A percentile compares a stretch with the other conserved stretches of the same genome.
Conservation (phyloP, 768 basidiomycete genomes). For the Termitomyces sp. region DNA sequence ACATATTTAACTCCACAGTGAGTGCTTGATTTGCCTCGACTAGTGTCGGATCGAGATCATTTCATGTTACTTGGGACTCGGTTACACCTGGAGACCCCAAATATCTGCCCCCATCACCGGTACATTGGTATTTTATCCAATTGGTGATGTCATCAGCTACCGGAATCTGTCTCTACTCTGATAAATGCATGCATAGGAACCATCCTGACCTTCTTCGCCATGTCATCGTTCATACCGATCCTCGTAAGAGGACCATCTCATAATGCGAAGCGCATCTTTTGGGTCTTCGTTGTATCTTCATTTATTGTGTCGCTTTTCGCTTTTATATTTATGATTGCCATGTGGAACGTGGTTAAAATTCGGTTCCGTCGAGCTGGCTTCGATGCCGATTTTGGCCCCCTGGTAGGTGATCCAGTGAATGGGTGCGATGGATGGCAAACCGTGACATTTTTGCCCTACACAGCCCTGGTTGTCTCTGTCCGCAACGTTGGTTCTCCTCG, state of each 20-base stretch:
- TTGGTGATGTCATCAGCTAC: slow-evolving; percentile 17
- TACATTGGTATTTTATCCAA: slow-evolving; percentile 30
- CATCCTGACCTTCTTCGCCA: slow-evolving; percentile 22
- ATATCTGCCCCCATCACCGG: slow-evolving; percentile 27
- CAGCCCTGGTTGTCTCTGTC: slow-evolving; percentile 33
- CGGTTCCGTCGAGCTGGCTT: slow-evolving; percentile 28
- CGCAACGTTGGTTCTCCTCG: slow-evolving; percentile 23
- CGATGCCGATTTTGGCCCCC: slow-evolving; percentile 27
- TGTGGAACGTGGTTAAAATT: slow-evolving; percentile 25
- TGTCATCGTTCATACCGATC: slow-evolving; percentile 24
- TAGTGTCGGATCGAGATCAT: not conserved
- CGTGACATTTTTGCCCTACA: not conserved
- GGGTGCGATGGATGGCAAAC: not conserved
- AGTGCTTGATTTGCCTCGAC: not conserved
- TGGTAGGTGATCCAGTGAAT: slow-evolving; percentile 21
- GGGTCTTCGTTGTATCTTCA: slow-evolving; percentile 20
- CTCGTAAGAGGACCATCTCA: slow-evolving; percentile 12
- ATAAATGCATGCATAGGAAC: slow-evolving; percentile 17
- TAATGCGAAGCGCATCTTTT: slow-evolving; percentile 23
- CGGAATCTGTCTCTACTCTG: not conserved
- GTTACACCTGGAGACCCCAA: slow-evolving; percentile 33
- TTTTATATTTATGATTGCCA: slow-evolving; percentile 33
- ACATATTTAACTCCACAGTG: slow-evolving; percentile 26
- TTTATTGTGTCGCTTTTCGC: slow-evolving; percentile 24
- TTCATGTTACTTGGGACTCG: slow-evolving; percentile 19